Base-by-base conservation (phyloP, 2,329 filamentous ascomycete genomes). In the Arthrobotrys sinensis region DNA sequence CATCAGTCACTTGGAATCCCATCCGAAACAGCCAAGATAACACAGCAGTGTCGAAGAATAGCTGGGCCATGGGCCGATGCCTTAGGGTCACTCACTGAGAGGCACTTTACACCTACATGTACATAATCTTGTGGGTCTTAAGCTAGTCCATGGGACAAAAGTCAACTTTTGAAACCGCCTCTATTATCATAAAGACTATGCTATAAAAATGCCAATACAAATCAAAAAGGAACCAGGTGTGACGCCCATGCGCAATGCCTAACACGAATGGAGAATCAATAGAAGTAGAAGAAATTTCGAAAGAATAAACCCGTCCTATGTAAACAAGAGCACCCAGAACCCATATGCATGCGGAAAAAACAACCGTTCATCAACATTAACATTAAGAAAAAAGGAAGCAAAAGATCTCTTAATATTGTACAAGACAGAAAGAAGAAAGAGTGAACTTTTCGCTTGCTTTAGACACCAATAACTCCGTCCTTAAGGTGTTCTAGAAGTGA, bases 401-500 rank as follows among this genome's bases (percentile, higher is more conserved):
- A 67, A 62, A 57, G 64, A 46, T 43, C 62, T 55, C 57, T 60
- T 19, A 64, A 68, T 80, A 68, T 66, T 79, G 48, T 68, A 80
- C 65, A 72, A 67, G 67, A 77, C 65, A 57, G 53, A 72, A 48
- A 53, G 52, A 67, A 73, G 57, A 76, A 69, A 76, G 52, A 70
- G 45, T 50, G 62, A 68, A 77, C 72, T 73, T 72, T 76, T 68
- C 67, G 66, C 71, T 79, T 79, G 36, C 69, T 76, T 55, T 64
- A 38, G 32, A 80, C 62, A 76, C 66, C 71, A 60, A 67, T 50
- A 70, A 79, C 71, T 71, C 62, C 62, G 32, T 57, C 57, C 57
- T 36, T 50, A 60, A 76, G 77, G 72, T 72, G 72, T 77, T 69
- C 69, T 68, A 68, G 62, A 73, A 79, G 75, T 69, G 75, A 72